Evolutionary conservation across 805 yeast species (phyloP), one percentile per base, ranked within the genome.

Genomic region (Starmerella kuoi): DNA sequence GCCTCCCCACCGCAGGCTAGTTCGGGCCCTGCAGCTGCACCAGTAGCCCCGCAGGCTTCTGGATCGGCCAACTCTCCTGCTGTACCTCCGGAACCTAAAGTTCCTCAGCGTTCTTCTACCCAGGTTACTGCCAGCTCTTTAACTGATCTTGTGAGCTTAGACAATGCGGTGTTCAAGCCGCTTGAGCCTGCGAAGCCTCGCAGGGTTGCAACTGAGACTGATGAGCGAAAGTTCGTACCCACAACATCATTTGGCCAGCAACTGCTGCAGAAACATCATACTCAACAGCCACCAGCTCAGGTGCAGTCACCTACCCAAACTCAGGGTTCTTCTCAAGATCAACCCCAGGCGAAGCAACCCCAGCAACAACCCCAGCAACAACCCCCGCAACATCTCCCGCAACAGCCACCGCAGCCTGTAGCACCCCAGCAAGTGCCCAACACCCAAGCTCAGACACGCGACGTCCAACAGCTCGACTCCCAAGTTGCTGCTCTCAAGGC

Each of bases 161-260:
- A 54, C 41, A 49, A 33, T 31, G 45, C 55, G 3, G 49, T 45
- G 15, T 51, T 51, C 43, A 40, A 44, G 31, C 51, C 55, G 14
- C 32, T 49, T 26, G 54, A 50, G 42, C 52, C 52, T 5, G 41
- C 35, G 18, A 33, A 36, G 31, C 40, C 45, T 15, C 28, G 39
- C 2, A 37, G 42, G 7, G 41, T 40, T 14, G 36, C 33, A 17
- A 37, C 41, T 20, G 46, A 45, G 18, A 23, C 20, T 15, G 42
- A 35, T 31, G 47, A 45, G 14, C 55, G 45, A 37, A 47, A 46
- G 34, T 88, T 87, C 62, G 79, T 74, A 41, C 96, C 96, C 27
- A 70, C 86, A 15, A 85, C 95, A 0, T 63, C 72, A 9, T 88
- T 87, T 66, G 97, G 97, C 25, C 94, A 81, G 62, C 70, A 71